Conservation (phyloP, 768 basidiomycete genomes). For the Kwoniella pini region DNA sequence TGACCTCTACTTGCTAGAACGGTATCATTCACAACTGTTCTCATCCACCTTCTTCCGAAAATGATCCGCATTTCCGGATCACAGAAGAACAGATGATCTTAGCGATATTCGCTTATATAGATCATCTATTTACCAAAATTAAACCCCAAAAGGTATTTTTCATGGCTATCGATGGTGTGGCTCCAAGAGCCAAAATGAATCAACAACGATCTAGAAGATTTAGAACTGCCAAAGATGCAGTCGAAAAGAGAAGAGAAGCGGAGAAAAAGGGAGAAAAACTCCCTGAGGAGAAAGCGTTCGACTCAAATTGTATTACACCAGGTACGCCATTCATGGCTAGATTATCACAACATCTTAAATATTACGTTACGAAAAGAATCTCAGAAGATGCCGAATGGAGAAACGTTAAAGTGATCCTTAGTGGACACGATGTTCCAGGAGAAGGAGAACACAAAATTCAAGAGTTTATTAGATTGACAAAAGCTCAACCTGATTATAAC, state of each 20-base stretch:
- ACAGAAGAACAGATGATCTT: conserved; percentile 98
- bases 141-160: conserved; percentile 97
- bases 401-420: conserved; percentile 84
- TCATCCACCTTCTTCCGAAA: conserved; percentile 82
- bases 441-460: conserved; percentile 99
- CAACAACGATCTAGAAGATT: conserved; percentile 97
- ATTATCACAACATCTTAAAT: conserved; percentile 86
- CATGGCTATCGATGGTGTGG: conserved; percentile 99
- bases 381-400: conserved; percentile 95
- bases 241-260: conserved; percentile 82
- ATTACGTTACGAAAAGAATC: conserved; percentile 98
- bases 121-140: conserved; percentile 93
- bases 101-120: conserved; percentile 93
- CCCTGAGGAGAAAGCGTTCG: conserved; percentile 92
- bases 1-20: conserved; percentile 41
- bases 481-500: conserved; percentile 94
- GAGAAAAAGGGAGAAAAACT: conserved; percentile 83
- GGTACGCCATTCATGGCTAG: conserved; percentile 97
- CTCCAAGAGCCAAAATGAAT: conserved; percentile 99
- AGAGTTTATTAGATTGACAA: conserved; percentile 93
- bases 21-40: conserved; percentile 68
- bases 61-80: conserved; percentile 90
- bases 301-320: conserved; percentile 98
- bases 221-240: conserved; percentile 87
- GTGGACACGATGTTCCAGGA: conserved; percentile 93